These are phyloP conservation scores for Decorospora gaudefroyi DNA, from an alignment of 2,329 filamentous ascomycete genomes.

Conservation along the genomic window DNA sequence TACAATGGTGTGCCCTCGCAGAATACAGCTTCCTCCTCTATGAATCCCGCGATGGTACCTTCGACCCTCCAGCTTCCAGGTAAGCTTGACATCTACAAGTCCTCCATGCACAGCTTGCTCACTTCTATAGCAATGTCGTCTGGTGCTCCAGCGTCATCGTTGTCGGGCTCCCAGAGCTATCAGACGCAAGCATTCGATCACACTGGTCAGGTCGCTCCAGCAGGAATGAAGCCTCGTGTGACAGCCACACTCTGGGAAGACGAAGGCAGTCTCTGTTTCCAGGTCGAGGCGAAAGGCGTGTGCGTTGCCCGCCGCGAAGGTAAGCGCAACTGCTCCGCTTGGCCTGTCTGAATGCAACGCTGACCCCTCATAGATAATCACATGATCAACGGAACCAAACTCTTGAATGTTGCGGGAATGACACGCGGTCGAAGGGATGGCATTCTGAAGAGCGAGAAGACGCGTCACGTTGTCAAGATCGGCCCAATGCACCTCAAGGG, in stretches of 20 bases:
- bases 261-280: constrained; percentile 95
- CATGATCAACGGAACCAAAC: constrained; percentile 98
- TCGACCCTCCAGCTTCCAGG: constrained; percentile 69
- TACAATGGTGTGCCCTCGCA: constrained; percentile 81
- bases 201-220: constrained; percentile 89
- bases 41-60: constrained; percentile 68
- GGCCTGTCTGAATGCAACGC: neutral
- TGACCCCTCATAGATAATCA: constrained; percentile 72
- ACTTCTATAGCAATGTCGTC: constrained; percentile 41
- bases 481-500: constrained; percentile 99
- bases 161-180: constrained; percentile 41
- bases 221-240: constrained; percentile 93
- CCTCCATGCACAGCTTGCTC: constrained; percentile 2
- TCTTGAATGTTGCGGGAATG: constrained; percentile 97
- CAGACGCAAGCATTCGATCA: constrained; percentile 69
- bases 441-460: constrained; percentile 96
- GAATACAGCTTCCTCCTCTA: constrained; percentile 70
- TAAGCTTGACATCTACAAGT: constrained; percentile 39
- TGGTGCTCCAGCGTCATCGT: constrained; percentile 34
- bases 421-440: constrained; percentile 92
- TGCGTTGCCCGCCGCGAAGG: constrained; percentile 94
- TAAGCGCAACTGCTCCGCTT: constrained; percentile 45
- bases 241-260: constrained; percentile 98
- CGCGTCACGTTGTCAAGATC: constrained; percentile 96
- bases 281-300: constrained; percentile 93